A percentile compares a stretch with the other conserved stretches of the same genome.
Conservation (phyloP, 306 rosid genomes). For the Gastrolobium villosum region DNA sequence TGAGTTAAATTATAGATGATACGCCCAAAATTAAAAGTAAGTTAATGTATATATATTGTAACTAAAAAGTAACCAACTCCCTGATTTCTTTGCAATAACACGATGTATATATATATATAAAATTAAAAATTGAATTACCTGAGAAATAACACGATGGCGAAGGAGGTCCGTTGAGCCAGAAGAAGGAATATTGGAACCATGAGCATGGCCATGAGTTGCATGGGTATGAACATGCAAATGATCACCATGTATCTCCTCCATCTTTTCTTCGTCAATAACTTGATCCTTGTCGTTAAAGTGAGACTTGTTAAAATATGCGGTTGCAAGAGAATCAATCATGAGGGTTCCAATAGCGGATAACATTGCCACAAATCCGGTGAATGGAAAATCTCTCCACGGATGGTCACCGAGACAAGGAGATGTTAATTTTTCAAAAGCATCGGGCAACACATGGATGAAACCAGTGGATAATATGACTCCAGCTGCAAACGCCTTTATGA, state of each 20-base stretch:
- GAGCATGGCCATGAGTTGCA: constrained; percentile 78
- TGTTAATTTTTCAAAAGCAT: constrained; percentile 57
- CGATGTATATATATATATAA: no score
- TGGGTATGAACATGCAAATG: constrained; percentile 69
- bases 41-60: no score
- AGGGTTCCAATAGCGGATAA: constrained; percentile 55
- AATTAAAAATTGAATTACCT: constrained; percentile 50
- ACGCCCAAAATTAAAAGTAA: no score
- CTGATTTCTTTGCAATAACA: constrained; percentile 40
- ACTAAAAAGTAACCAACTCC: no score
- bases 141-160: constrained; percentile 72
- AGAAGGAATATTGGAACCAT: constrained; percentile 55
- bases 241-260: constrained; percentile 44
- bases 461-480: constrained; percentile 59
- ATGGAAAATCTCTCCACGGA: constrained; percentile 57
- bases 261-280: constrained; percentile 30
- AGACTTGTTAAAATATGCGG: constrained; percentile 46
- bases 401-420: constrained; percentile 48
- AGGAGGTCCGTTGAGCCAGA: constrained; percentile 41
- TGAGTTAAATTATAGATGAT: no score
- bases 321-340: constrained; percentile 60
- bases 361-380: constrained; percentile 63
- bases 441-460: constrained; percentile 59
- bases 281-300: not conserved
- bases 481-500: constrained; percentile 61